Percentiles rank a stretch among this genome's conserved stretches.
phyloP scores from a whole-genome alignment of 1,284 basidiomycete species.

The Melanopsichium pennsylvanicum region DNA sequence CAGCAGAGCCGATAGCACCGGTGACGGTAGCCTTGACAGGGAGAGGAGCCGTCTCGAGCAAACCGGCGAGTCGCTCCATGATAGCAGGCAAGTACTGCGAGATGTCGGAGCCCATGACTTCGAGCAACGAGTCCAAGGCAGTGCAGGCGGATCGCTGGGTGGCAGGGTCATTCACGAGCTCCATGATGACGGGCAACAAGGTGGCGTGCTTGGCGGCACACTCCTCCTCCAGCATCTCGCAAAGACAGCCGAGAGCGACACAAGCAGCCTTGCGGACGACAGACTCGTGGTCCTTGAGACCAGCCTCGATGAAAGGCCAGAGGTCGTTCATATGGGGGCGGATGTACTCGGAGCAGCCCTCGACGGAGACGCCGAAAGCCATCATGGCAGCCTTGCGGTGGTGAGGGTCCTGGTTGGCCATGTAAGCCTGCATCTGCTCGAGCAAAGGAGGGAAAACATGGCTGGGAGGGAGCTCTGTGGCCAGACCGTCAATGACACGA shows the following conservation, averaged over 20 bases:
- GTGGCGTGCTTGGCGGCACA: conserved; percentile 83
- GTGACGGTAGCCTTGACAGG: conserved; percentile 94
- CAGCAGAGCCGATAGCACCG: conserved; percentile 96
- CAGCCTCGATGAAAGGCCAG: conserved; percentile 93
- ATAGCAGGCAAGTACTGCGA: conserved; percentile 90
- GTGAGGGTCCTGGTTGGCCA: conserved; percentile 67
- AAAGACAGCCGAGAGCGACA: conserved; percentile 92
- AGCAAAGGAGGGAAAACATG: conserved; percentile 97
- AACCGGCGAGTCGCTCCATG: conserved; percentile 90
- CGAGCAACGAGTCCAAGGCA: conserved; percentile 93
- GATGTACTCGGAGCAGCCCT: conserved; percentile 98
- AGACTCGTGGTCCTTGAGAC: conserved; percentile 83
- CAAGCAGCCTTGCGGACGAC: conserved; percentile 93
- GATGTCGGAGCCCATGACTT: conserved; percentile 89
- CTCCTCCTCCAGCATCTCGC: conserved; percentile 97
- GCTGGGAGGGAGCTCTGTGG: conserved; percentile 89
- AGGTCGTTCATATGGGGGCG: conserved; percentile 89
- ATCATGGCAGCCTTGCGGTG: conserved; percentile 92
- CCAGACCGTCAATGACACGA: conserved; percentile 91
- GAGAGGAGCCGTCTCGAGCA: conserved; percentile 86
- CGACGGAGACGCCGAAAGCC: conserved; percentile 92
- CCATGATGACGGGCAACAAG: conserved; percentile 76
- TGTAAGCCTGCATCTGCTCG: conserved; percentile 68
- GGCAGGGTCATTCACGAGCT: conserved; percentile 81
- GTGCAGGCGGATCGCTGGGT: conserved; percentile 94